Evolutionary conservation across 106 monocot genomes (phyloP), one percentile per base, ranked within the genome.

Genomic region (Apostasia ramifera): DNA sequence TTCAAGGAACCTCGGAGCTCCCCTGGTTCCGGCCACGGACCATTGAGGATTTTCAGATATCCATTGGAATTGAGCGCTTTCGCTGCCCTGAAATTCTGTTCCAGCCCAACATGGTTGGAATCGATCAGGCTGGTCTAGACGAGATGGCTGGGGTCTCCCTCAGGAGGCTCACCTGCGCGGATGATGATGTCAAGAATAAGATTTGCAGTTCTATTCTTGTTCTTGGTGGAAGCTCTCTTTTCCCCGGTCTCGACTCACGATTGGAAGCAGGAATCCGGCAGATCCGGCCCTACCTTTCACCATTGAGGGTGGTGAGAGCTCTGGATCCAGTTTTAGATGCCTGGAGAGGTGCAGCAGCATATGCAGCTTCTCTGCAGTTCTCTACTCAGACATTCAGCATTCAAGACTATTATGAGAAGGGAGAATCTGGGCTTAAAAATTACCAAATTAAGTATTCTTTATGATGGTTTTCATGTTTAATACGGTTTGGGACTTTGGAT

Each of bases 1-100:
- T 68, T 0, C 81, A 81, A 58, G 67, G 66, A 39, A 64, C 70
- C 13, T 9, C 73, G 8, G 86, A 91, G 45, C 61, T 69, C 55
- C 53, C 77, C 3, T 68, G 66, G 8, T 37, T 67, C 50, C 81
- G 74, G 8, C 83, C 82, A 8, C 77, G 74, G 2, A 87, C 82
- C 8, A 84, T 82, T 2, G 89, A 92, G 69, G 95, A 97, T 66
- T 97, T 82, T 61, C 71, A 81, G 65, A 76, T 97, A 13, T 38
- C 67, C n/a, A 43, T 97, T 7, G 95, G 84, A 2, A 76, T 92
- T 0, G 95, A 97, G 73, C 72, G 92, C 0, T 97, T 97, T 71
- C 74, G 95, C 2, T 92, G 92, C 57, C 92, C 95, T 1, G 95
- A 97, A 75, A 72, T 97, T 10, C 79, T 97, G 4, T 92, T 92